phyloP scores from a whole-genome alignment of 495 filamentous ascomycete species.

The Penicillium crystallinum region DNA sequence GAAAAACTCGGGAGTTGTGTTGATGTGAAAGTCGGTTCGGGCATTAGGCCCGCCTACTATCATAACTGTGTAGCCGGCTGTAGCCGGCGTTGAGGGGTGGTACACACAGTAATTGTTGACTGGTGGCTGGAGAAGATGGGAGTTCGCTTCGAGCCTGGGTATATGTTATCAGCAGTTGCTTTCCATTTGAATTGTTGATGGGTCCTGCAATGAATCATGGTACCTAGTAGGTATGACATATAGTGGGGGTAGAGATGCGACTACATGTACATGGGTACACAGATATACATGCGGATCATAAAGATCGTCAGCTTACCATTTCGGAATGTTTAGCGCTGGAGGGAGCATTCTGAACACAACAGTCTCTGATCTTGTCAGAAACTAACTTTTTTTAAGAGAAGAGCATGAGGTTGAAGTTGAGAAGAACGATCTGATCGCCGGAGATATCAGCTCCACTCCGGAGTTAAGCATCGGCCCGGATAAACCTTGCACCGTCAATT shows the following conservation, averaged over 20 bases:
- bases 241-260: background rate
- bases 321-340: slow-evolving; percentile 67
- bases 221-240: no score
- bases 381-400: background rate
- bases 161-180: background rate
- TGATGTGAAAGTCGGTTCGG: slow-evolving; percentile 97
- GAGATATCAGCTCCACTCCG: slow-evolving; percentile 21
- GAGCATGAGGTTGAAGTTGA: background rate
- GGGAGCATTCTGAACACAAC: slow-evolving; percentile 29
- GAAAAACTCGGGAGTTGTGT: slow-evolving; percentile 94
- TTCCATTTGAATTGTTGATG: background rate
- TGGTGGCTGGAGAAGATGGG: slow-evolving; percentile 87
- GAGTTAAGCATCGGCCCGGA: slow-evolving; percentile 25
- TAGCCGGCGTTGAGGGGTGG: slow-evolving; percentile 48
- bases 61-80: slow-evolving; percentile 50
- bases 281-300: background rate
- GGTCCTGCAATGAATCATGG: slow-evolving; percentile 17
- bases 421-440: slow-evolving; percentile 15
- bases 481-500: slow-evolving; percentile 23
- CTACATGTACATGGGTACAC: background rate
- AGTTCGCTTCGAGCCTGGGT: slow-evolving; percentile 82
- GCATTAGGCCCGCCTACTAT: slow-evolving; percentile 96
- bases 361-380: background rate
- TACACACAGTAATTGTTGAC: slow-evolving; percentile 98
- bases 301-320: slow-evolving; percentile 58